phyloP scores from a whole-genome alignment of 2,329 filamentous ascomycete genomes.

The Ophioceras dolichostomum region DNA sequence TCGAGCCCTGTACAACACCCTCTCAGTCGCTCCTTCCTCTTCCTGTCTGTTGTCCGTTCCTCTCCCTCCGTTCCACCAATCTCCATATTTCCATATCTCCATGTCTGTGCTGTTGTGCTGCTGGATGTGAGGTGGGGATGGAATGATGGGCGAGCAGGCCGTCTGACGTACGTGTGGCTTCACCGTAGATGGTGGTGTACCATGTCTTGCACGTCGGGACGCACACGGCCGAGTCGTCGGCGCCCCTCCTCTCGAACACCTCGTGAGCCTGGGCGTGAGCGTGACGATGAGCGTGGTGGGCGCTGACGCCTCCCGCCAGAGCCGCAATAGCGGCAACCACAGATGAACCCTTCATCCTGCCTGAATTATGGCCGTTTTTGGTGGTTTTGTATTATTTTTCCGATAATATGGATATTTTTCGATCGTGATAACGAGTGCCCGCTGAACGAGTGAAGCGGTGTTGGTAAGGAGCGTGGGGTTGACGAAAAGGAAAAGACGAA shows the following conservation, averaged over 20 bases:
- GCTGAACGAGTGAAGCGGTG: constrained; percentile 84
- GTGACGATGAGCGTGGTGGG: constrained; percentile 48
- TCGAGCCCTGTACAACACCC: too few species aligned
- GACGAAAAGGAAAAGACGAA: constrained; percentile 37
- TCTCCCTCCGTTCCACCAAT: too few species aligned
- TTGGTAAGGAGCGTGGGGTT: constrained; percentile 24
- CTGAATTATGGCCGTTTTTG: constrained; percentile 15
- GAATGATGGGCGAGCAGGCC: too few species aligned
- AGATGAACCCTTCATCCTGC: constrained; percentile 64
- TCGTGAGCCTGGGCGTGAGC: constrained; percentile 45
- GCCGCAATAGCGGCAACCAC: constrained; percentile 53
- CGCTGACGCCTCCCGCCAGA: constrained; percentile 42
- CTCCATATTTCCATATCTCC: too few species aligned
- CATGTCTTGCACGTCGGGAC: constrained; percentile 57
- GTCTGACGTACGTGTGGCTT: constrained; percentile 49
- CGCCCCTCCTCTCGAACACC: constrained; percentile 40
- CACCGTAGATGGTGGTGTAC: constrained; percentile 58
- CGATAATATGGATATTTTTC: too few species aligned
- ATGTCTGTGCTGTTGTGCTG: too few species aligned
- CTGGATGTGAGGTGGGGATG: too few species aligned
- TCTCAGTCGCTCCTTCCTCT: too few species aligned
- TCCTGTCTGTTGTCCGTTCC: too few species aligned
- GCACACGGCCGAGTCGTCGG: constrained; percentile 37
- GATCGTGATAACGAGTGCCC: constrained; percentile 53
- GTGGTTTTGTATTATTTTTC: constrained; percentile 14